Evolutionary conservation across 1,284 basidiomycete species (phyloP), one percentile per base, ranked within the genome.

Genomic region (Leccinum huronense): DNA sequence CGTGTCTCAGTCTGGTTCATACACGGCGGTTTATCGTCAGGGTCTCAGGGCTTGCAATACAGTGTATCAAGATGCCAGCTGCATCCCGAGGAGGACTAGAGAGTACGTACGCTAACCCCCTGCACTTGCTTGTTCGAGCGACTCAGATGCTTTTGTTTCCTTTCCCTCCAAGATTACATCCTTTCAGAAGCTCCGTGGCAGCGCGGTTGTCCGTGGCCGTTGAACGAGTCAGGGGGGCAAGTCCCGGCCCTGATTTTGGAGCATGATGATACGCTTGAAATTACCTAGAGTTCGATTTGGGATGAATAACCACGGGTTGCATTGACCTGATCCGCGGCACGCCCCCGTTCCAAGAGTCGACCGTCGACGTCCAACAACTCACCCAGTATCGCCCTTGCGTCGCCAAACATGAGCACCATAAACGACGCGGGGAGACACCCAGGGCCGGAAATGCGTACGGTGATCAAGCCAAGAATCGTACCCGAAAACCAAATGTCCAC

Each of bases 51-150:
- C 19, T 19, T 19, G 42, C 40, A 16, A 40, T 1, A 40, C 36
- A 38, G 36, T 36, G 36, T 38, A 38, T 38, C 5, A 38, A 38
- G 36, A 42, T 42, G 45, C 19, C 45, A 48, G n/a, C 23, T 23
- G 23, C 45, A 19, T 11, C 45, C 45, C 45, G 45, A 48, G 1
- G n/a, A 5, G 16, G 58, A 60, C 56, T 27, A 45, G 14, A 5
- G n/a, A 48, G n/a, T 16, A 69, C 74, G 27, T 63, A 77, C 5
- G 11, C 45, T 23, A 48, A 23, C 5, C 3, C 11, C 42, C 10
- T 23, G 11, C 19, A 48, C n/a, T 9, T 48, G 23, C 45, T 19
- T 23, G 45, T 48, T 23, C 45, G 19, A 48, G 45, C 19, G 11
- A 40, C 7, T 8, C 13, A 38, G 14, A 23, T 23, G 6, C 45